A percentile compares a stretch with the other conserved stretches of the same genome.
phyloP scores from a whole-genome alignment of 2,329 filamentous ascomycete species.

The Thielaviopsis musarum region DNA sequence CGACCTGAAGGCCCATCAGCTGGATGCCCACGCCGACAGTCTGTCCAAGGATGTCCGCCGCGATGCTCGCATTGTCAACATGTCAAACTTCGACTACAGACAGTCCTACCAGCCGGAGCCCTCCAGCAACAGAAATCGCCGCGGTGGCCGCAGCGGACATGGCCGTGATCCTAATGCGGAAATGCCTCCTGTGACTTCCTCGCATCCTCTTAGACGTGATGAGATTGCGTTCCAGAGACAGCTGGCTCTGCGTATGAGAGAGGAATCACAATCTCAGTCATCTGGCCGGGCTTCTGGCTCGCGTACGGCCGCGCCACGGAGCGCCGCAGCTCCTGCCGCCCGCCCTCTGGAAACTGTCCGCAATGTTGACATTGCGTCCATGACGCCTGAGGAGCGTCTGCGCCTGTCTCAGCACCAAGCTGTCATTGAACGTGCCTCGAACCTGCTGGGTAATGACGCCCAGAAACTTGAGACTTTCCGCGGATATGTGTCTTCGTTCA shows the following conservation, averaged over 20 bases:
- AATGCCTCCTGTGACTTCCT: constrained; percentile 55
- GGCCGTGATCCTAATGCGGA: constrained; percentile 38
- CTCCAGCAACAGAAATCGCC: constrained; percentile 25
- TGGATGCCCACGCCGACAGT: constrained; percentile 64
- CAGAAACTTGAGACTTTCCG: constrained; percentile 66
- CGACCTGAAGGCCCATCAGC: constrained; percentile 84
- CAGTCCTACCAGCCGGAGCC: constrained; percentile 49
- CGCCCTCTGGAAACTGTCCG: constrained; percentile 1
- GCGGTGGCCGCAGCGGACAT: constrained; percentile 23
- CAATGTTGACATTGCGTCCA: constrained; percentile 13
- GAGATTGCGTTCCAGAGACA: constrained; percentile 85
- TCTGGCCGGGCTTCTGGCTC: constrained; percentile 16
- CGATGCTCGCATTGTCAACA: constrained; percentile 72
- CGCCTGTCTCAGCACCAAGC: constrained; percentile 64
- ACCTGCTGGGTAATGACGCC: constrained; percentile 61
- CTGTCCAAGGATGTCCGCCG: constrained; percentile 69
- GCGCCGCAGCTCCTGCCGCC: too few relatives aligned
- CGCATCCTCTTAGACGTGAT: constrained; percentile 61
- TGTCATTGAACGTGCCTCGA: constrained; percentile 71
- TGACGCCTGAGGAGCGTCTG: constrained; percentile 65
- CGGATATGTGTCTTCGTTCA: constrained; percentile 61
- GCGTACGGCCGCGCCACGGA: constrained; percentile 4
- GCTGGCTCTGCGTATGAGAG: constrained; percentile 76
- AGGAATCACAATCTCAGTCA: constrained; percentile 38
- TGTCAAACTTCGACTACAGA: constrained; percentile 70